Evolutionary conservation across 179 eudicot genomes (phyloP), one percentile per base, ranked within the genome.

Genomic region (Patellifolia procumbens): DNA sequence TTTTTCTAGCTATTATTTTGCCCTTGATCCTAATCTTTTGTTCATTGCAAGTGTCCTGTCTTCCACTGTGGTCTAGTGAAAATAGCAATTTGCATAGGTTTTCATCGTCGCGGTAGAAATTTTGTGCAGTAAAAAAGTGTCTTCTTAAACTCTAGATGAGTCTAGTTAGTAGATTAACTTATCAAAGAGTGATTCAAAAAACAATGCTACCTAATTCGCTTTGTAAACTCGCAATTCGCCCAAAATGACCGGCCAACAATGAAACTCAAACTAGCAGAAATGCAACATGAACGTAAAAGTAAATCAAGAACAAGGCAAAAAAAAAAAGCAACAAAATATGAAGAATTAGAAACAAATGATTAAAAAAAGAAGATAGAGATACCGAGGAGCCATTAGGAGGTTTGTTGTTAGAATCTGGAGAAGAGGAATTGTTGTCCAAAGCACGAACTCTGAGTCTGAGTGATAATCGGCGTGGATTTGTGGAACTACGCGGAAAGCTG

Each of bases 391-490:
- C 78, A 16, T 70, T 64, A 19, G 28, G 32, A 48, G 64, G 70
- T 17, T 55, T 79, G 60, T 62, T 74, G 37, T n/a, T 70, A 49
- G 19, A 60, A 51, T 49, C 61, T 5, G 46, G 79, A 5, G 85
- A 72, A 13, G 81, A 78, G 3, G 83, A 63, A 49, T 85, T 83
- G 71, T 79, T 83, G 71, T 79, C 79, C 68, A 73, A 68, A 76
- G 86, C 83, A 69, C 82, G 82, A 74, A 87, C 81, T 74, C 73
- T 79, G n/a, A 82, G 42, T 74, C 73, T 79, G n/a, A 82, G 42
- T 17, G 46, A 42, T 46, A 85, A 69, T 71, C 83, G 74, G 6
- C 81, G 78, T 45, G 60, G 59, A 22, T 20, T 46, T 34, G 51
- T 16, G 15, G 28, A 60, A 62, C 52, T 83, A 22, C 78, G 74